Base-by-base conservation (phyloP, 2,329 filamentous ascomycete species). In the Pseudogymnoascus sp. region DNA sequence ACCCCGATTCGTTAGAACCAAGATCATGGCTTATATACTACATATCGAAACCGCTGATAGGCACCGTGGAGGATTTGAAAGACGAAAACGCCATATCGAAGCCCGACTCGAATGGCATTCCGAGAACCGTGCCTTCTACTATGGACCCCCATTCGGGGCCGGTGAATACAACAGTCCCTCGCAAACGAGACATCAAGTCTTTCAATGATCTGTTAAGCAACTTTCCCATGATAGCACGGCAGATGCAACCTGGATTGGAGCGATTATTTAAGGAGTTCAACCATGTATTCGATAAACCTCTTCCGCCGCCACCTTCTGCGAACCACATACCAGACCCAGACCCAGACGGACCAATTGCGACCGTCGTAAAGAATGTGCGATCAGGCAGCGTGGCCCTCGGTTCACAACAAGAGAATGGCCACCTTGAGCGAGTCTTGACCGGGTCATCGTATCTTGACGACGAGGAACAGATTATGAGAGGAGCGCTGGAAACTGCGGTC, bases 21-120 rank as follows among this genome's bases (percentile, higher is more conserved):
- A 89, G 92, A 69, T 91, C 93, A 82, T 99, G 95, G 92, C 85
- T 99, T 46, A 83, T 99, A 65, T 98, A 98, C 82, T 97, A 93
- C 76, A 96, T 99, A 66, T 95, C 93, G 26, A 88, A 86, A 61
- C 95, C 95, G 1, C 79, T 99, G 61, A 84, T 97, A 19, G 95
- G 95, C 24, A 83, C 84, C 0, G 93, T 89, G 80, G 92, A 96
- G 71, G 84, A 91, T 60, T 75, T 76, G 62, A 75, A 69, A 40
- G 63, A 73, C 63, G 65, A 70, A 38, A 67, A 71, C 4, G 63
- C 68, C 40, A 12, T 60, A 38, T 41, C 59, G 19, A 60, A 60
- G 35, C 38, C 38, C 22, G 59, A 38, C 16, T 24, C 59, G 14
- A 60, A 60, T 40, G 69, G 6, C 59, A 33, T 14, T 6, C 62